Base-by-base conservation (phyloP, 1,284 basidiomycete genomes). In the Sporisorium reilianum region DNA sequence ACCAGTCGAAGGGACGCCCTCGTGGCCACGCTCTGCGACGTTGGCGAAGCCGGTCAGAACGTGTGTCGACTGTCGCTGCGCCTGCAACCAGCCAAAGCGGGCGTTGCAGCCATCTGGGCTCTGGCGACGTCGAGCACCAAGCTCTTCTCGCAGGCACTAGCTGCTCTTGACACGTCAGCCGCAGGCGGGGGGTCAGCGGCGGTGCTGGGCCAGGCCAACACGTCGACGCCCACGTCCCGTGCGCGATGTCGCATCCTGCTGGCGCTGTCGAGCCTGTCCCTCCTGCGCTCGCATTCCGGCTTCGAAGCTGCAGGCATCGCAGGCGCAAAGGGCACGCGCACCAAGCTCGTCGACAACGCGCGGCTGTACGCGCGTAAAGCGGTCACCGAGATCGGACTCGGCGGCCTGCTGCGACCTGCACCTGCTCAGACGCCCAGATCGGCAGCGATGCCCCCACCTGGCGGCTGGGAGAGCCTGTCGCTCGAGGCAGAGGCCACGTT, bases 321-420 rank as follows among this genome's bases (percentile, higher is more conserved):
- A 18, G 67, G 67, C 0, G 72, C 67, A 12, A 59, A 52, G n/a
- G 72, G 67, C 5, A 75, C 64, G 3, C 64, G 65, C 16, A 40
- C 0, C 48, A 76, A 67, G 40, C 55, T 80, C 18, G 34, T 76
- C 16, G 75, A 80, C 61, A 78, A 78, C 26, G 72, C 72, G 4
- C 51, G 78, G n/a, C 44, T 77, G 5, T 80, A 77, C 41, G 70
- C 69, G 6, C 60, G 78, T 18, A 79, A 77, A 50, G 77, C 66
- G 2, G 54, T 77, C 28, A 63, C 55, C 26, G 78, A 80, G 60
- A 67, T 77, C n/a, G 78, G 77, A 11, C 61, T 78, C 3, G 61
- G 57, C 8, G 67, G 58, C 63, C n/a, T 78, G 23, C 59, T 80
- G 30, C 64, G 59, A 50, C 55, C 62, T 0, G 53, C 62, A 26